Evolutionary conservation across 768 basidiomycete species (phyloP), one percentile per base, ranked within the genome.

Genomic region (Chiua virens): DNA sequence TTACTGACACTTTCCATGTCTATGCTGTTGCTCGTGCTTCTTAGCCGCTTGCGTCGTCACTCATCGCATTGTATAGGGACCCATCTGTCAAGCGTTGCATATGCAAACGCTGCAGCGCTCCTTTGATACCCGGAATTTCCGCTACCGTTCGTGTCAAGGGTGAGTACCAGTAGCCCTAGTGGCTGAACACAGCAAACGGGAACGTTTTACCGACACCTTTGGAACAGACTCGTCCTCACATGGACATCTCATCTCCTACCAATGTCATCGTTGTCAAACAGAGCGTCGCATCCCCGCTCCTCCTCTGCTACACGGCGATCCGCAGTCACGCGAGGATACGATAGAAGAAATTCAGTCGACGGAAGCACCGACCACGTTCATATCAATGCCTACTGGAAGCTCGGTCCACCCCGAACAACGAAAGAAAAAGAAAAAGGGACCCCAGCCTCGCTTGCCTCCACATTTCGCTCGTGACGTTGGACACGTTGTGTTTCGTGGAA

Each of bases 41-140:
- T 45, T 30, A n/a, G n/a, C 37, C 59, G 7, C 23, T 8, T 17
- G 9, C 34, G 11, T 15, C 49, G 42, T 37, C n/a, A 28, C 23
- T n/a, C 36, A n/a, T 23, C 15, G 23, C 22, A 6, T 8, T 28
- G 27, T 2, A 39, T 56, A 92, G 92, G 59, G 92, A 94, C 64
- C 91, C 92, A 0, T 72, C 79, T 1, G 77, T 94, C n/a, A 95
- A 94, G 65, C 84, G 92, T 11, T 81, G 85, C 2, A 59, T 92
- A 8, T 95, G 92, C 70, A 82, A 79, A 63, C 73, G 74, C 2
- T 95, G 92, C 61, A 75, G 79, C 49, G 64, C 73, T 0, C 75
- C 85, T 8, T 73, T 93, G 5, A 58, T 92, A 1, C 85, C 89
- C 0, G 92, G 92, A 13, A 55, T 79, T 1, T 85, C 87, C 1